Evolutionary conservation across 768 basidiomycete species (phyloP).

Genomic region (Trametes gibbosa): DNA sequence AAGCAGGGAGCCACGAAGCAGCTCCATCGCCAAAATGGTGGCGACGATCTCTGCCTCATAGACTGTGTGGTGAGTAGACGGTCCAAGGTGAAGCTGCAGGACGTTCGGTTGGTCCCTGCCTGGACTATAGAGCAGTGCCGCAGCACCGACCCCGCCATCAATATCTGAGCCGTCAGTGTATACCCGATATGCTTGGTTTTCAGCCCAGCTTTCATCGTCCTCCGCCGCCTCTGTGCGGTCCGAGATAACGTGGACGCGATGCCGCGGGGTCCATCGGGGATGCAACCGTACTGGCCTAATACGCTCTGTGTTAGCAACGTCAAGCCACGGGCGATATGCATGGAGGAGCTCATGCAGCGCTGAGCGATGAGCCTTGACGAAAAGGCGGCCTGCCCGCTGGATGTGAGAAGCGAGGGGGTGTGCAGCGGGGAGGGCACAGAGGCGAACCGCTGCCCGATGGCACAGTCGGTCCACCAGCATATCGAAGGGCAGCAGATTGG

Average conservation of each 20-base stretch:
- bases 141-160: too few species aligned
- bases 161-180: constrained; percentile 33
- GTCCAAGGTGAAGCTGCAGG: too few species aligned
- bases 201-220: background rate
- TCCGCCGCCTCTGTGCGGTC: constrained; percentile 7
- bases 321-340: constrained; percentile 13
- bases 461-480: constrained; percentile 16
- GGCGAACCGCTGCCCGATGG: constrained; percentile 11
- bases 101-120: too few species aligned
- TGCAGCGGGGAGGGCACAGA: constrained; percentile 20
- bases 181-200: background rate
- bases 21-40: too few species aligned
- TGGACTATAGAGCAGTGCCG: too few species aligned
- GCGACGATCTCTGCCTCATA: too few species aligned
- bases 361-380: constrained; percentile 21
- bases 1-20: too few species aligned
- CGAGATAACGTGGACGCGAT: background rate
- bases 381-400: background rate
- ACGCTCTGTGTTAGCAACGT: constrained; percentile 10
- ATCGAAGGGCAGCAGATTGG: constrained; percentile 21
- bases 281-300: constrained; percentile 14
- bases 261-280: constrained; percentile 10
- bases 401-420: constrained; percentile 21
- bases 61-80: too few species aligned
- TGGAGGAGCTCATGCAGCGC: too few species aligned